Percentiles rank a stretch among this genome's conserved stretches.
Conservation (phyloP, 2,329 filamentous ascomycete genomes). For the Lecanosticta acicola region DNA sequence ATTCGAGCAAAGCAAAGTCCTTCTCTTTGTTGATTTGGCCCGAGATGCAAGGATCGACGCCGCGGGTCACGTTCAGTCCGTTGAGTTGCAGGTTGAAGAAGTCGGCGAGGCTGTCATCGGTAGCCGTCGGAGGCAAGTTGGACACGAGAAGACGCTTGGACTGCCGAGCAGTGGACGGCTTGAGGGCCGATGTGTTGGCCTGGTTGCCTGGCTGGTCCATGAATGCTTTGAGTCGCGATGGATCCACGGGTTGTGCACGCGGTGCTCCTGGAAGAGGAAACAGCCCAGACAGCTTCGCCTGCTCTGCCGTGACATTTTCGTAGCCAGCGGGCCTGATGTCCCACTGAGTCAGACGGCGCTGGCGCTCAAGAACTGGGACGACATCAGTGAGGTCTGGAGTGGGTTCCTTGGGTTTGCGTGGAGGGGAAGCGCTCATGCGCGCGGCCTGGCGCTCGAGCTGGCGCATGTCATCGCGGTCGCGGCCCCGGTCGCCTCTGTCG, state of each 20-base stretch:
- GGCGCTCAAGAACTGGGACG: constrained; percentile 74
- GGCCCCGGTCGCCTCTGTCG: constrained; percentile 30
- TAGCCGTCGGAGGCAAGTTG: constrained; percentile 68
- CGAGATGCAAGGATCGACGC: constrained; percentile 75
- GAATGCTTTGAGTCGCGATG: constrained; percentile 86
- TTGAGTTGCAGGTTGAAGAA: constrained; percentile 98
- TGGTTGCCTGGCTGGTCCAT: constrained; percentile 79
- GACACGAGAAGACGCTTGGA: constrained; percentile 85
- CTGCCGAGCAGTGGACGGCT: constrained; percentile 88
- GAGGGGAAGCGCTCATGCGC: constrained; percentile 67
- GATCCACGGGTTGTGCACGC: constrained; percentile 91
- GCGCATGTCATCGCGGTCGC: constrained; percentile 33
- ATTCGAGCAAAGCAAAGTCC: constrained; percentile 82
- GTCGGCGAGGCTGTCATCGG: constrained; percentile 67
- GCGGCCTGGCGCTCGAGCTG: constrained; percentile 38
- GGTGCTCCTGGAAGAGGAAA: constrained; percentile 95
- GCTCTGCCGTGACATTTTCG: constrained; percentile 95
- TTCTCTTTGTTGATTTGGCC: constrained; percentile 75
- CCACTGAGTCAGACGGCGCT: constrained; percentile 94
- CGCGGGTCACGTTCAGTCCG: constrained; percentile 84
- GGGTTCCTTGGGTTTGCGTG: constrained; percentile 85
- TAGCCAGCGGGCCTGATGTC: constrained; percentile 98
- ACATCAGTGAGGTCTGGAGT: constrained; percentile 91
- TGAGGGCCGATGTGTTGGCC: constrained; percentile 70
- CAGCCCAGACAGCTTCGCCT: constrained; percentile 97